phyloP scores from a whole-genome alignment of 2,329 filamentous ascomycete genomes.

The Aspergillus sp. region DNA sequence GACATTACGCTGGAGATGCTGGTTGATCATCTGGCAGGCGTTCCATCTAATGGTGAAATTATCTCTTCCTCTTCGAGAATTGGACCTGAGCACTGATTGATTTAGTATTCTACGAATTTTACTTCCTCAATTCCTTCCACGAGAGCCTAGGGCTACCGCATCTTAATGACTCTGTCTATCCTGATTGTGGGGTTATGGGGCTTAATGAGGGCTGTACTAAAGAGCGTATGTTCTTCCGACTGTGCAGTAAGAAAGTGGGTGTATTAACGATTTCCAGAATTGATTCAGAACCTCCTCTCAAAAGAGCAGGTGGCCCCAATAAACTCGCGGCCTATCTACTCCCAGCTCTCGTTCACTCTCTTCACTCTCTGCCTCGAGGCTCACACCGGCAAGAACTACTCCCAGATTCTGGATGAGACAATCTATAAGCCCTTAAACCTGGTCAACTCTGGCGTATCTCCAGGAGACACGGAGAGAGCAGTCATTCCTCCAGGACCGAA shows the following conservation, averaged over 20 bases:
- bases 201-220: slow-evolving; percentile 36
- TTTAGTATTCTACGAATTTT: slow-evolving; percentile 38
- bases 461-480: slow-evolving; percentile 29
- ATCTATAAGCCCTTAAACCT: slow-evolving; percentile 27
- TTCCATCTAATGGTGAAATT: slow-evolving; percentile 38
- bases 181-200: slow-evolving; percentile 36
- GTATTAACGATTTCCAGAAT: slow-evolving; percentile 23
- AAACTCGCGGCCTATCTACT: slow-evolving; percentile 41
- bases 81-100: slow-evolving; percentile 1
- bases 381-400: slow-evolving; percentile 25
- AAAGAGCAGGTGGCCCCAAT: slow-evolving; percentile 31
- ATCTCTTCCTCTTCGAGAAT: background rate
- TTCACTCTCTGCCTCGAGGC: slow-evolving; percentile 35
- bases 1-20: slow-evolving; percentile 41
- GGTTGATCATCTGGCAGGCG: slow-evolving; percentile 38
- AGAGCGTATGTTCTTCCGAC: slow-evolving; percentile 26
- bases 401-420: slow-evolving; percentile 22
- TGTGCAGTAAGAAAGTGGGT: background rate
- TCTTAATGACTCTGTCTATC: slow-evolving; percentile 36
- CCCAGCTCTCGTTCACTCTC: slow-evolving; percentile 42
- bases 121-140: slow-evolving; percentile 37
- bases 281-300: slow-evolving; percentile 31
- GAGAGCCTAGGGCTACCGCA: slow-evolving; percentile 38
- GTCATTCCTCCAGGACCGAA: slow-evolving; percentile 34
- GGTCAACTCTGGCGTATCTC: slow-evolving; percentile 25